Conservation (phyloP, 83 land plant species). For the Thuja plicata region DNA sequence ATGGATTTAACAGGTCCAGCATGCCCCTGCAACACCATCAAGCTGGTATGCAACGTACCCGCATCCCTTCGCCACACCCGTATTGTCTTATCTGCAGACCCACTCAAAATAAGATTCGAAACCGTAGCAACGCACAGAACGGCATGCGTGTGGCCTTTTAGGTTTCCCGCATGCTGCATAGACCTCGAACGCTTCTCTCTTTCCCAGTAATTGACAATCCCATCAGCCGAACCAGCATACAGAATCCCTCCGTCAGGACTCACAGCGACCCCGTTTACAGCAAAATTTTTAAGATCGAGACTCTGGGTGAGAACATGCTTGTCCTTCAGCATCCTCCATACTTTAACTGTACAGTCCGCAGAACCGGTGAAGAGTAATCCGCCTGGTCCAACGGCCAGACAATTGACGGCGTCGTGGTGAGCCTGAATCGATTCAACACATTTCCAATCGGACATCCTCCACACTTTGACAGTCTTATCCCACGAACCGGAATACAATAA, state of each 20-base stretch:
- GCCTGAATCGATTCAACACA: slow-evolving; percentile 55
- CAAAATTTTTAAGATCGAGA: slow-evolving; percentile 25
- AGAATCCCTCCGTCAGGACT: slow-evolving; percentile 30
- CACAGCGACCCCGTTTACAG: slow-evolving; percentile 46
- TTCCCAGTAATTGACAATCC: slow-evolving; percentile 38
- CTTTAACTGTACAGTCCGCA: slow-evolving; percentile 61
- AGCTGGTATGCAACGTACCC: slow-evolving; percentile 33
- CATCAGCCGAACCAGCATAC: slow-evolving; percentile 56
- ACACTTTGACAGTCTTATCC: slow-evolving; percentile 68
- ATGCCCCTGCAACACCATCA: slow-evolving; percentile 62
- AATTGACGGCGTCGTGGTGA: slow-evolving; percentile 64
- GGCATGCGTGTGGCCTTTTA: slow-evolving; percentile 42
- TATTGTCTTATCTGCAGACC: slow-evolving; percentile 57
- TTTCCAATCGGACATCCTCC: slow-evolving; percentile 44
- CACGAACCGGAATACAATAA: slow-evolving; percentile 68
- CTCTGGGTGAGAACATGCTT: slow-evolving; percentile 36
- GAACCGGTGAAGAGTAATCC: slow-evolving; percentile 64
- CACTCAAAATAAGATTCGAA: slow-evolving; percentile 31
- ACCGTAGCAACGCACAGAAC: slow-evolving; percentile 50
- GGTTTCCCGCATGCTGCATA: slow-evolving; percentile 18
- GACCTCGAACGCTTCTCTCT: slow-evolving; percentile 3
- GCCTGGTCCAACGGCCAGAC: slow-evolving; percentile 27
- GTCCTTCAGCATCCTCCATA: slow-evolving; percentile 18
- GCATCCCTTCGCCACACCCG: slow-evolving; percentile 48
- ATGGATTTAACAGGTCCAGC: slow-evolving; percentile 59